Evolutionary conservation across 2,329 filamentous ascomycete genomes (phyloP).

Genomic region (Blastomyces silverae): DNA sequence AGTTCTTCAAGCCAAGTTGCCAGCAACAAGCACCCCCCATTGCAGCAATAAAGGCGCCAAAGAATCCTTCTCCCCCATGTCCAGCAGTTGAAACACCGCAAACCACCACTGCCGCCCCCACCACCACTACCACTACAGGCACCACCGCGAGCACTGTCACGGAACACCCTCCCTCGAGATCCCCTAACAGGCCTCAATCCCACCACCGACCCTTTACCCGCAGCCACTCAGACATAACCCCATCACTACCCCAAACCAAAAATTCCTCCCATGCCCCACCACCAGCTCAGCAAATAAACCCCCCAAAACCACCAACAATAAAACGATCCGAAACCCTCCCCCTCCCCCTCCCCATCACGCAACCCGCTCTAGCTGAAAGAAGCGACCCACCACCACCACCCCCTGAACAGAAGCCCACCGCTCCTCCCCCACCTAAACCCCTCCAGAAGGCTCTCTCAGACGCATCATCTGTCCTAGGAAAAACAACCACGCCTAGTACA

Average conservation of each 20-base stretch:
- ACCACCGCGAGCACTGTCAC: not conserved
- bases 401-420: not conserved
- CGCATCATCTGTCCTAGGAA: slow-evolving; percentile 25
- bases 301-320: not conserved
- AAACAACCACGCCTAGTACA: not conserved
- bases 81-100: not conserved
- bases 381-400: not conserved
- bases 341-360: not conserved
- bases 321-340: slow-evolving; percentile 7
- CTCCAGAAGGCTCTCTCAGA: slow-evolving; percentile 36
- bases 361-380: not conserved
- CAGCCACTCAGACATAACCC: not conserved
- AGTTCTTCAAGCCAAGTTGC: slow-evolving; percentile 17
- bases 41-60: not conserved
- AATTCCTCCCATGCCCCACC: not conserved
- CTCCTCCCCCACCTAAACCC: slow-evolving; percentile 15
- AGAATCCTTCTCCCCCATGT: not conserved
- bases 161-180: not conserved
- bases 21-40: slow-evolving; percentile 7
- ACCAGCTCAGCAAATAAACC: not conserved
- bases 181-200: not conserved
- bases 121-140: not conserved
- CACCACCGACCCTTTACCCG: not conserved
- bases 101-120: not conserved
- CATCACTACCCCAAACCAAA: not conserved